These are phyloP conservation scores for Colletotrichum lentis DNA, from an alignment of 2,329 filamentous ascomycete species.

Conservation along the genomic window DNA sequence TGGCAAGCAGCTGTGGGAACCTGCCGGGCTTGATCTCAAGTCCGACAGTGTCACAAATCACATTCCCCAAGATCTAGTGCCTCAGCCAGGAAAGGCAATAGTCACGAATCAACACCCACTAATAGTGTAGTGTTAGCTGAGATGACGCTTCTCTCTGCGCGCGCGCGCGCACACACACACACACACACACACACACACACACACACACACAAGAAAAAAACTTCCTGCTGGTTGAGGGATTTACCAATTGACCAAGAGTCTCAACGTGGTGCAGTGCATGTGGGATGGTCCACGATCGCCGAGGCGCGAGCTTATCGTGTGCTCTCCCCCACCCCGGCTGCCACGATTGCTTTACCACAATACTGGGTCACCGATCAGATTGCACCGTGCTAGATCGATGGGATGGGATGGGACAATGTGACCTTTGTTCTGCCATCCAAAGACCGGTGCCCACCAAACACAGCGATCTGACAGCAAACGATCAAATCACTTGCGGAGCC, in stretches of 20 bases:
- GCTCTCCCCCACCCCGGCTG: background rate
- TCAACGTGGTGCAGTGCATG: constrained; percentile 25
- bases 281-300: constrained; percentile 26
- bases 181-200: too few species aligned
- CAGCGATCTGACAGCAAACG: background rate
- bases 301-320: constrained; percentile 27
- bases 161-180: background rate
- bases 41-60: constrained; percentile 25
- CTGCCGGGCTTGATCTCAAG: background rate
- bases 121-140: constrained; percentile 7
- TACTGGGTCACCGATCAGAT: constrained; percentile 27
- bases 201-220: too few species aligned
- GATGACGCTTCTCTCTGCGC: background rate
- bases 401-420: background rate
- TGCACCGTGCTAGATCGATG: constrained; percentile 20
- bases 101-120: constrained; percentile 26
- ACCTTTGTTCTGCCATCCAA: background rate
- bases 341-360: constrained; percentile 26
- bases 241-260: constrained; percentile 4
- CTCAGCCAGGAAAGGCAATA: constrained; percentile 31
- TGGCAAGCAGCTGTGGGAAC: background rate
- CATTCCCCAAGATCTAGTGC: constrained; percentile 26
- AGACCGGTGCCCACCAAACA: background rate
- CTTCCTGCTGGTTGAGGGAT: constrained; percentile 18
- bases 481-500: background rate